Evolutionary conservation across 148 eudicot species (phyloP).

Genomic region (Rhododendron simsii): DNA sequence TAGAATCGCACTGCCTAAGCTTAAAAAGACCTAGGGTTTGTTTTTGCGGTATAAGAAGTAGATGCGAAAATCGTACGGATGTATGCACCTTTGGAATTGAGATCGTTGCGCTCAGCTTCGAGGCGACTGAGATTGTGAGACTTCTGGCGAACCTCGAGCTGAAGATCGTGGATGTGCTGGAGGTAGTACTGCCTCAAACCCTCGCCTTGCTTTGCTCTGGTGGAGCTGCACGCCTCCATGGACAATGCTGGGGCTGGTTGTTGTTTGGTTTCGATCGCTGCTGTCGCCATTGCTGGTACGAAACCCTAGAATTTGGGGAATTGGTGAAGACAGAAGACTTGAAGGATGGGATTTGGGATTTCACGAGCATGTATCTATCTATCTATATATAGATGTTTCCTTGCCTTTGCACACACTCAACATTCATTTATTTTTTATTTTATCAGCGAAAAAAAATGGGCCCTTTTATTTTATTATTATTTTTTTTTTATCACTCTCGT

Average conservation of each 20-base stretch:
- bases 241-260: slow-evolving; percentile 2
- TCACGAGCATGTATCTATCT: too few species aligned
- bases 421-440: too few species aligned
- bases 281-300: slow-evolving; percentile 12
- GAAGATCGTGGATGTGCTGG: slow-evolving; percentile 19
- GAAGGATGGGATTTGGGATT: background rate
- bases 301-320: slow-evolving; percentile 10
- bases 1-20: background rate
- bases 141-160: slow-evolving; percentile 21
- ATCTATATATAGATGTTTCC: background rate
- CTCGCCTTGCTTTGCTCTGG: slow-evolving; percentile 16
- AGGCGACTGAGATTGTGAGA: slow-evolving; percentile 21
- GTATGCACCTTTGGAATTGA: slow-evolving; percentile 14
- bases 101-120: slow-evolving; percentile 19
- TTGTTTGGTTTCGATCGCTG: slow-evolving; percentile 10
- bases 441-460: too few species aligned
- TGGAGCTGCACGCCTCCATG: background rate
- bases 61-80: background rate
- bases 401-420: background rate
- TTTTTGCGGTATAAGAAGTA: background rate
- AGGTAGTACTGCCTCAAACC: slow-evolving; percentile 18
- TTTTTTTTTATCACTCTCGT: too few species aligned
- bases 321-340: background rate
- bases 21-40: background rate
- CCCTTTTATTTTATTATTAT: too few species aligned